Base-by-base conservation (phyloP, 495 filamentous ascomycete genomes). In the Aspergillus bridgeri region DNA sequence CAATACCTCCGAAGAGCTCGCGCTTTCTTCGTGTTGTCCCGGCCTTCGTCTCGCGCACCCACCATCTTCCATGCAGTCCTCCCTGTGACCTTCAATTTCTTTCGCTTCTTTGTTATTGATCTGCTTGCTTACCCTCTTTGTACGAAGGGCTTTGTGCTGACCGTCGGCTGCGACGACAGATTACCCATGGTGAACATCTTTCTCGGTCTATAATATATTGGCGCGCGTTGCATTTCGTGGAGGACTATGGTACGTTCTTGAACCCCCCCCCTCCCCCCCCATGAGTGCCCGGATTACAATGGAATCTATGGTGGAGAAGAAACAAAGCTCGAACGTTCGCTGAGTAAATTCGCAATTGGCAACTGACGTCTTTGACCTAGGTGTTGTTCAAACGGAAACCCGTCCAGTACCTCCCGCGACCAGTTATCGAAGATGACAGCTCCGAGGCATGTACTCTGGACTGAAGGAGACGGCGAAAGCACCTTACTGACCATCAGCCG, bases 331-430 rank as follows among this genome's bases (percentile, higher is more conserved):
- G n/a, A 45, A 23, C 21, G 51, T 5, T 7, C 17, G 33, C 33
- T 38, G 33, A 13, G 7, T 15, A 38, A 38, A 38, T 15, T 9
- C 13, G 9, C 33, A 38, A 38, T 4, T 13, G 33, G 1, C 7
- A 38, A 38, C 33, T 38, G 33, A 38, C 33, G 9, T 38, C 33
- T 15, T 38, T 38, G 33, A 38, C 19, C 33, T 19, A 98, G 94
- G 94, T 98, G 57, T 82, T 95, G 55, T 96, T 90, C 75, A 97
- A 97, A 76, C 86, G 93, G 62, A 98, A 98, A 74, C 92, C 92
- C 54, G 92, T 98, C 64, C 88, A 91, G 77, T 88, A 89, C 69
- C 74, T 93, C 54, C 79, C 86, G 52, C 78, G 78, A 55, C 89
- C 90, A 0, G 75, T 83, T 53, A 85, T 93, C 60, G 81, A 90